phyloP scores from a whole-genome alignment of 345 rosid genomes.

The Rhizophora mangle region DNA sequence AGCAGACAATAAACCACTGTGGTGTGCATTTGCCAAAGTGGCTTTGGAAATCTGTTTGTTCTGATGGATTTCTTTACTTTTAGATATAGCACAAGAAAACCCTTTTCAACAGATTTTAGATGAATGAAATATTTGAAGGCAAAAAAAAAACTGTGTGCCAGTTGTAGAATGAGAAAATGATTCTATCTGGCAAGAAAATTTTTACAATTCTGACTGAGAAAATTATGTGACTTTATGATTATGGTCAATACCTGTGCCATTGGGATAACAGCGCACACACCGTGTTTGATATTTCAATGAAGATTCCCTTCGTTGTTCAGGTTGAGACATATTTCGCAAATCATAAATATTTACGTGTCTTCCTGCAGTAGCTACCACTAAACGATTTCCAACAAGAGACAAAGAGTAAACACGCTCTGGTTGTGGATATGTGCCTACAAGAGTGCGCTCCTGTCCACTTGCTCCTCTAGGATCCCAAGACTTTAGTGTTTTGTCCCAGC shows the following conservation, averaged over 20 bases:
- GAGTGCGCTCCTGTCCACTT: constrained; percentile 79
- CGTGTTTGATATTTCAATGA: constrained; percentile 93
- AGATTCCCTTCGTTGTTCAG: constrained; percentile 94
- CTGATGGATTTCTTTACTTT: not conserved
- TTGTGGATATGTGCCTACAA: constrained; percentile 79
- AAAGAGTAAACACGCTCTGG: constrained; percentile 95
- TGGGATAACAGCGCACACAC: constrained; percentile 92
- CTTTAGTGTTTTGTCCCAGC: constrained; percentile 92
- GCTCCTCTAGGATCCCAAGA: constrained; percentile 99
- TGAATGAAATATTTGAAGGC: too few relatives aligned
- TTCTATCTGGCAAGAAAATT: not conserved
- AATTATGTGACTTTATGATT: not conserved
- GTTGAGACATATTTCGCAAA: constrained; percentile 90
- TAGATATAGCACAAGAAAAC: not conserved
- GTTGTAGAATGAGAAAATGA: not conserved
- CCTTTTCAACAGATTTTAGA: not conserved
- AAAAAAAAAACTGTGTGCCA: too few relatives aligned
- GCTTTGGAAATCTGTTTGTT: not conserved
- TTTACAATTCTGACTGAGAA: not conserved
- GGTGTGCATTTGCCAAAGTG: not conserved
- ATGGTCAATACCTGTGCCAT: constrained; percentile 65
- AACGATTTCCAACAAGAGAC: constrained; percentile 84
- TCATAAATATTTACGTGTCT: constrained; percentile 93
- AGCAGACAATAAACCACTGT: too few relatives aligned
- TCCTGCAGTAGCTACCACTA: constrained; percentile 96